phyloP scores from a whole-genome alignment of 192 early-diverging fungal genomes.

The Linnemannia schmuckeri region DNA sequence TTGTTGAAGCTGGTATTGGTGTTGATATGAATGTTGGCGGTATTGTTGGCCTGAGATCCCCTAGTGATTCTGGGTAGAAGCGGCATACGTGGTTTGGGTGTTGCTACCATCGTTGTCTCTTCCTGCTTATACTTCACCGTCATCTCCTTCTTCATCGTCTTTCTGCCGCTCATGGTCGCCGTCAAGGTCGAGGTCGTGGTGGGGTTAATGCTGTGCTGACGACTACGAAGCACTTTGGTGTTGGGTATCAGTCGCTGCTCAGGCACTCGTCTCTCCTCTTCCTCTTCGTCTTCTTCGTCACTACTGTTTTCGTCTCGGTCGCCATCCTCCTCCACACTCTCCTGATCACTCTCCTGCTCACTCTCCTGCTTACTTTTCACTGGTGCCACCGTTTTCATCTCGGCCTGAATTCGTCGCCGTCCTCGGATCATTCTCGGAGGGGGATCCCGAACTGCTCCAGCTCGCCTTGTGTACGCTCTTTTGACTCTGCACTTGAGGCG shows the following conservation, averaged over 20 bases:
- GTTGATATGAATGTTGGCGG: background rate
- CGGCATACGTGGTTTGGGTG: background rate
- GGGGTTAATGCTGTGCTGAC: background rate
- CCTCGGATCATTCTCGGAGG: background rate
- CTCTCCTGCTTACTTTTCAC: background rate
- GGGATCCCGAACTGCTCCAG: background rate
- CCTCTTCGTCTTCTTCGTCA: background rate
- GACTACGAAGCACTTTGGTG: background rate
- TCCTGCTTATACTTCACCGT: too few species aligned
- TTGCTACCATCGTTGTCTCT: background rate
- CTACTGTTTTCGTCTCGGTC: too few species aligned
- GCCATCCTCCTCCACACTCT: background rate
- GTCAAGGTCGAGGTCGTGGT: background rate
- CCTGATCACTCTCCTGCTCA: background rate
- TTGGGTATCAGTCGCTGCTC: background rate
- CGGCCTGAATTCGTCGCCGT: background rate
- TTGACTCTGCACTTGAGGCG: background rate
- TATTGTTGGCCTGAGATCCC: background rate
- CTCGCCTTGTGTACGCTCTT: background rate
- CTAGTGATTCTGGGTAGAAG: background rate
- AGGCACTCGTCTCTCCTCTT: background rate
- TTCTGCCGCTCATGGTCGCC: background rate
- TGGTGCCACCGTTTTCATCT: background rate
- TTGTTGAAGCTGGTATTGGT: background rate
- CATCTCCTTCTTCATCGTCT: background rate